A percentile compares a stretch with the other conserved stretches of the same genome.
Evolutionary conservation across 257 asterid species (phyloP).

Genomic region (Linaria vulgaris): DNA sequence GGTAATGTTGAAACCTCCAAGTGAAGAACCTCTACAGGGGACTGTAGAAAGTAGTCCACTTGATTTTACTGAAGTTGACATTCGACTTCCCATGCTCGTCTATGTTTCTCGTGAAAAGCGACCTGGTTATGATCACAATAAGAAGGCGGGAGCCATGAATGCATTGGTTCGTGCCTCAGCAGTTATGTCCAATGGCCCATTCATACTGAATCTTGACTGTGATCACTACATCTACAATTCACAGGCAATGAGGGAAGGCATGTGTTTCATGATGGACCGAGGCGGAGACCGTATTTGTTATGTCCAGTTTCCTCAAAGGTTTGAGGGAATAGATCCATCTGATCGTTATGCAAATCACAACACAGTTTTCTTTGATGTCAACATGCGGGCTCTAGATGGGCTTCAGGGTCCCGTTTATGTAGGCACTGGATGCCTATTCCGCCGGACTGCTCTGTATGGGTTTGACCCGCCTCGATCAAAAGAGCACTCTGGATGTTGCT

Average conservation of each 20-base stretch:
- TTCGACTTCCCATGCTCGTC: constrained; percentile 73
- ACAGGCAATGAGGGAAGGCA: constrained; percentile 71
- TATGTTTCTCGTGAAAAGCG: constrained; percentile 82
- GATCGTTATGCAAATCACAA: constrained; percentile 81
- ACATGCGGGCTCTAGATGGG: constrained; percentile 84
- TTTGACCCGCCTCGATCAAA: constrained; percentile 70
- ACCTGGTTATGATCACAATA: constrained; percentile 82
- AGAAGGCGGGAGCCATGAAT: constrained; percentile 90
- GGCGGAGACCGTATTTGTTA: constrained; percentile 82
- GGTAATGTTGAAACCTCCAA: constrained; percentile 90
- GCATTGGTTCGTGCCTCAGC: constrained; percentile 85
- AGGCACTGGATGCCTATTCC: constrained; percentile 80
- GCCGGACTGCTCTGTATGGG: constrained; percentile 71
- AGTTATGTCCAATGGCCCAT: constrained; percentile 80
- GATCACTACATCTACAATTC: constrained; percentile 84
- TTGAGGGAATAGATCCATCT: constrained; percentile 78
- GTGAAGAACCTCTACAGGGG: constrained; percentile 63
- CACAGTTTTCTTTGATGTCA: constrained; percentile 80
- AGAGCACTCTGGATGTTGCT: constrained; percentile 59
- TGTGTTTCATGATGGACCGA: constrained; percentile 92
- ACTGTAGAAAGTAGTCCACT: constrained; percentile 39
- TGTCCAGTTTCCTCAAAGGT: constrained; percentile 79
- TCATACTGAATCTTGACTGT: constrained; percentile 77
- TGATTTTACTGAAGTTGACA: constrained; percentile 63
- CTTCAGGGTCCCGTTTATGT: constrained; percentile 82